Percentiles rank a stretch among this genome's conserved stretches.
Conservation (phyloP, 2,329 filamentous ascomycete species). For the Botrytis sinoallii region DNA sequence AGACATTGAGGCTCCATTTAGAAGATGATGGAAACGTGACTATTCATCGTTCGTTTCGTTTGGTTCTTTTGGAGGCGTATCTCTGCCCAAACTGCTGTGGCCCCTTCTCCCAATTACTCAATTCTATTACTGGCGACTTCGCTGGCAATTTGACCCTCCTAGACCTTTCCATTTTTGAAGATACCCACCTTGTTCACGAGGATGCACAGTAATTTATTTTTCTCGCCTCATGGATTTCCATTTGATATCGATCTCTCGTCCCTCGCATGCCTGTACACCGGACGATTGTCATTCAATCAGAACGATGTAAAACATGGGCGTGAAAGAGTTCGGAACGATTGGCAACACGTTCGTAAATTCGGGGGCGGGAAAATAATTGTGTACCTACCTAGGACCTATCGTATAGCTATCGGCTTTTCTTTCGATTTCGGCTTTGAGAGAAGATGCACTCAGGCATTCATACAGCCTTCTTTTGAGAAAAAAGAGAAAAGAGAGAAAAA, state of each 20-base stretch:
- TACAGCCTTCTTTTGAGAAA: background rate
- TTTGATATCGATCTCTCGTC: background rate
- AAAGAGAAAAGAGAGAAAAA: background rate
- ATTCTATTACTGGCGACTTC: constrained; percentile 12
- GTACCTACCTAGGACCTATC: background rate
- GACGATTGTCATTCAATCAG: background rate
- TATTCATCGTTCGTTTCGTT: constrained; percentile 9
- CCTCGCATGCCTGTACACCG: background rate
- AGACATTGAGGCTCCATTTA: constrained; percentile 8
- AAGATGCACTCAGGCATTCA: background rate
- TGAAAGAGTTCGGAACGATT: background rate
- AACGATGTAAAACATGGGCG: background rate
- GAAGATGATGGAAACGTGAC: constrained; percentile 10
- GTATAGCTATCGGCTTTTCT: background rate
- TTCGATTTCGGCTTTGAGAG: background rate
- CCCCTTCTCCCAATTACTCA: background rate
- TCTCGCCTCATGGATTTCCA: background rate
- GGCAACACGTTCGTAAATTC: constrained; percentile 11
- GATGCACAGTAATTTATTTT: background rate
- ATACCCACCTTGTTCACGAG: background rate
- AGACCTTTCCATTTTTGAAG: constrained; percentile 23
- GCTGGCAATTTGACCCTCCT: constrained; percentile 14
- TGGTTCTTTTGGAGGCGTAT: background rate
- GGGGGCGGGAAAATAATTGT: background rate
- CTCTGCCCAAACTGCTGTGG: constrained; percentile 1